These are phyloP conservation scores for Primulina eburnea DNA, from an alignment of 257 asterid species.

Conservation along the genomic window DNA sequence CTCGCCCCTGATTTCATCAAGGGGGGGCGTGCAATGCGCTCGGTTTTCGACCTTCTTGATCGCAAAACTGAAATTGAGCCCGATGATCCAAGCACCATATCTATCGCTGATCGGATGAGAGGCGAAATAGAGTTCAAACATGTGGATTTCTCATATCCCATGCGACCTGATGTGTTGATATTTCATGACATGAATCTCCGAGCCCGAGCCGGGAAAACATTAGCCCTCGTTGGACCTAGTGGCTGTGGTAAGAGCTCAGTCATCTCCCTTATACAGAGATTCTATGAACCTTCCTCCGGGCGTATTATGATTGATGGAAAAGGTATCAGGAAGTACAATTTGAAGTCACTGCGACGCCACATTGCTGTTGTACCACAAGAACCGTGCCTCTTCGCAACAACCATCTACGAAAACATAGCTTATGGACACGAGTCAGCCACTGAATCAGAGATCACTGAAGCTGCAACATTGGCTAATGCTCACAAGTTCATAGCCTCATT, in stretches of 20 bases:
- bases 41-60: slow-evolving; percentile 81
- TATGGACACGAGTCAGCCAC: slow-evolving; percentile 71
- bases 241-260: slow-evolving; percentile 83
- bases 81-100: slow-evolving; percentile 48
- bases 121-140: slow-evolving; percentile 84
- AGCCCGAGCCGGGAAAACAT: slow-evolving; percentile 74
- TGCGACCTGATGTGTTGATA: slow-evolving; percentile 57
- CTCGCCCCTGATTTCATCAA: slow-evolving; percentile 86
- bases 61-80: slow-evolving; percentile 80
- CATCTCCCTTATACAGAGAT: slow-evolving; percentile 57
- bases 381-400: slow-evolving; percentile 75
- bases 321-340: slow-evolving; percentile 71
- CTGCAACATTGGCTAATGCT: slow-evolving; percentile 72
- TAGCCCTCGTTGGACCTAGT: slow-evolving; percentile 89
- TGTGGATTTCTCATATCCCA: slow-evolving; percentile 78
- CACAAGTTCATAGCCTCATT: slow-evolving; percentile 49
- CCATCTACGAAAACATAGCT: slow-evolving; percentile 72
- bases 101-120: slow-evolving; percentile 50
- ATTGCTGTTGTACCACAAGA: slow-evolving; percentile 79
- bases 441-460: slow-evolving; percentile 65
- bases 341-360: slow-evolving; percentile 59
- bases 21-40: slow-evolving; percentile 88
- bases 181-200: slow-evolving; percentile 64
- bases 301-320: slow-evolving; percentile 71
- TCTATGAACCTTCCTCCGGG: slow-evolving; percentile 80